Base-by-base conservation (phyloP, 306 rosid species). In the Cicer bijugum region DNA sequence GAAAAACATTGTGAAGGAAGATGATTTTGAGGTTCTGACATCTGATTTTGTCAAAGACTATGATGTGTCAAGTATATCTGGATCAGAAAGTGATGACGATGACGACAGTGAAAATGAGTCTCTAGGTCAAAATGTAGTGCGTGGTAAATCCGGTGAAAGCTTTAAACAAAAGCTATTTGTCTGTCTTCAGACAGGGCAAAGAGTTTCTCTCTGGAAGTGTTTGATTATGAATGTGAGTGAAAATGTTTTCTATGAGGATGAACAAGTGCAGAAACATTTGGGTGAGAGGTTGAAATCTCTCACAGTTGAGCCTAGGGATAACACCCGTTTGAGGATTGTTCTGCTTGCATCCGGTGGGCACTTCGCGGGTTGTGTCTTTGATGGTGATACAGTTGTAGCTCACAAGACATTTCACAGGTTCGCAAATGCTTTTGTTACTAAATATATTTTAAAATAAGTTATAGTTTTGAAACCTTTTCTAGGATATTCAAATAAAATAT, bases 321-420 rank as follows among this genome's bases (percentile, higher is more conserved):
- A 81, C 7, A 84, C 88, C 52, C 79, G 5, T 60, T 82, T 91
- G 72, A 85, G 97, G 83, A 84, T 94, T 6, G 88, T 94, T 80
- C 78, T 94, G 79, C 96, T 94, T 80, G 96, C 87, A 7, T 89
- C 96, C 1, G 98, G 97, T 61, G 98, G 98, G 55, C 97, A 94
- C 78, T 94, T 94, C 68, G 98, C 91, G 0, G 96, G 96, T 11
- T 89, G 98, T 80, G 97, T 94, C 61, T 91, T 94, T 70, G 96
- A 89, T 37, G 98, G 98, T 52, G 88, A 78, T 72, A 63, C 8
- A 7, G 86, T 89, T 74, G 89, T 91, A 72, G 97, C 96, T 87
- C 89, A 87, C 83, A 94, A 94, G 88, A 94, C 97, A 69, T 94
- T 94, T 78, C 98, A 94, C 88, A 88, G 98, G 98, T 93, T 78